Conservation (phyloP, 345 rosid species). For the Syzygium jambos region DNA sequence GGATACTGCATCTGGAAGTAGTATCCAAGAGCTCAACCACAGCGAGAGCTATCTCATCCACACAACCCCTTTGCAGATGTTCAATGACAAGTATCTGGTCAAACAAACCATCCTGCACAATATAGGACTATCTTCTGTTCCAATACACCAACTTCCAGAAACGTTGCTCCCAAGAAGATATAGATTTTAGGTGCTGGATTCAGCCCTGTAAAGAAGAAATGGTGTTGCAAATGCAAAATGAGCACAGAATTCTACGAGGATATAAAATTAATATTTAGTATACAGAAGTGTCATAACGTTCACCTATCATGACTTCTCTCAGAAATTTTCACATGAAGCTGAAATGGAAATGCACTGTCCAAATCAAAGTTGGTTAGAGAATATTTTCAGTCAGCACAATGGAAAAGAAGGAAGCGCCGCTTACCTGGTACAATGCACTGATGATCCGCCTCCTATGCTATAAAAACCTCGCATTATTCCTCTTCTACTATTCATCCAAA, state of each 20-base stretch:
- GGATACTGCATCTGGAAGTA: background rate
- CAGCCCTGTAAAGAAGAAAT: background rate
- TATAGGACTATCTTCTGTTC: background rate
- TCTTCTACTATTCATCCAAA: conserved; percentile 29
- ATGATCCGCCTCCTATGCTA: conserved; percentile 49
- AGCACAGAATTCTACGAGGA: background rate
- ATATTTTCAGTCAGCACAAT: background rate
- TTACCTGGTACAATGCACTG: conserved; percentile 36
- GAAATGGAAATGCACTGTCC: conserved; percentile 19
- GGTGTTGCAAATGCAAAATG: background rate
- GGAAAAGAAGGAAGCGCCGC: background rate
- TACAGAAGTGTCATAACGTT: background rate
- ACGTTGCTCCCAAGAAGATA: background rate
- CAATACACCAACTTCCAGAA: background rate
- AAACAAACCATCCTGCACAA: background rate
- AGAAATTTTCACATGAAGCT: background rate
- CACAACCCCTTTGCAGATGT: background rate
- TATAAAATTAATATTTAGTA: background rate
- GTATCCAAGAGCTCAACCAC: background rate
- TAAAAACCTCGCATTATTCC: conserved; percentile 50
- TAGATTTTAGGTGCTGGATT: background rate
- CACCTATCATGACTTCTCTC: background rate
- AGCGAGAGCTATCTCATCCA: background rate
- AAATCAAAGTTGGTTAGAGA: conserved; percentile 9
- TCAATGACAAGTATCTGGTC: background rate